Base-by-base conservation (phyloP, 495 filamentous ascomycete genomes). In the Astrocystis sublimbata region DNA sequence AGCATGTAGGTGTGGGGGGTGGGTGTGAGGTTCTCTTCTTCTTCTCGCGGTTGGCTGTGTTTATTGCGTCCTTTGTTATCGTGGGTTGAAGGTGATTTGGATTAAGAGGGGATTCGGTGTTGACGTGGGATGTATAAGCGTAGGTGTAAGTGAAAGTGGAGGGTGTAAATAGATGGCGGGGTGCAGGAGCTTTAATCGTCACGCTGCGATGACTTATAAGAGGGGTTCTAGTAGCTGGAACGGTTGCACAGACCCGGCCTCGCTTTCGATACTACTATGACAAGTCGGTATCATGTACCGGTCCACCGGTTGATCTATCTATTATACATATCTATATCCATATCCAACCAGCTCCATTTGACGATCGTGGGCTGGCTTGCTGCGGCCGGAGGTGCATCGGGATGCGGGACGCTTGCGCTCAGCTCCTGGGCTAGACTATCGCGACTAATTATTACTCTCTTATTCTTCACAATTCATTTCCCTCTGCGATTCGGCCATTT, bases 401-500 rank as follows among this genome's bases (percentile, higher is more conserved):
- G 24, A 49, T 30, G 42, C 23, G 23, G 42, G 1, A 30, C 0
- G 26, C 10, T 30, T n/a, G n/a, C n/a, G n/a, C n/a, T 49, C 15
- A 49, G 46, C 46, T 49, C 21, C 15, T 45, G 41, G 17, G 2
- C 8, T 6, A 21, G 17, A 3, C 8, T 6, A 15, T 8, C n/a
- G 5, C 45, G 24, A 10, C 35, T 41, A 33, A 26, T 26, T 21
- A 41, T 36, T 36, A 19, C 52, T 42, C 36, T 9, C 19, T 19
- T 1, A 4, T 24, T 35, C n/a, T n/a, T n/a, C n/a, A n/a, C n/a
- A n/a, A n/a, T n/a, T n/a, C 2, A 36, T 24, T 12, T 15, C 17
- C 40, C 51, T 55, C 52, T n/a, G n/a, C 35, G 52, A 41, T 42
- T 55, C 52, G 52, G 52, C 52, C 40, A 36, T 55, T 38, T 42